Base-by-base conservation (phyloP, 208 protist species). In the Leishmania guyanensis region DNA sequence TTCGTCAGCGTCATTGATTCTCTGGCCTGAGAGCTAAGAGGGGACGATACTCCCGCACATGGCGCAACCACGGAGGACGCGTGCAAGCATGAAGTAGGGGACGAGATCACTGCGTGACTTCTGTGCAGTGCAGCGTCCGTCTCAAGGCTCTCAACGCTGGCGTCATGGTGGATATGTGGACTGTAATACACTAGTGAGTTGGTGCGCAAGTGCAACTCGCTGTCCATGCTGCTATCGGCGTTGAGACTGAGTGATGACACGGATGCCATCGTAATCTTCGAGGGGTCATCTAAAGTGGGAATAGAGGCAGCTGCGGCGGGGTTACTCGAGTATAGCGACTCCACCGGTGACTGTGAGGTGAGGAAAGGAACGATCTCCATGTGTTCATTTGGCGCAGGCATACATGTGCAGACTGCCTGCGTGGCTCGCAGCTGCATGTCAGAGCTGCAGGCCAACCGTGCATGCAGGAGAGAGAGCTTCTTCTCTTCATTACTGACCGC, bases 311-410 rank as follows among this genome's bases (percentile, higher is more conserved):
- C 73, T 36, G 64, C 14, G 29, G 51, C 73, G 12, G 53, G 29
- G 3, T 83, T 65, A 36, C 48, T 46, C 20, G 64, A 73, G 48
- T 46, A n/a, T 36, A 75, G 64, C 50, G 73, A 65, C 39, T 83
- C 79, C 29, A 51, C 51, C 74, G 75, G 74, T 20, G 65, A 83
- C 53, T 33, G 71, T n/a, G 74, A 68, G 39, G 62, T 48, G 48
- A 58, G 72, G 14, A 75, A 46, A 9, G 79, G 73, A 39, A 74
- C 71, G 64, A 79, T 22, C 65, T 74, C 73, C 48, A 43, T 69
- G 9, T 75, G 14, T 22, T 78, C 79, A 22, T 73, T 62, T 33
- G 79, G 66, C 39, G 60, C 60, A 36, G 72, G 73, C 17, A 51
- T 46, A 73, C 74, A 66, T 46, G 64, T 22, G 62, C 36, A 66